Conservation (phyloP, 441 rosid genomes). For the Populus hybrid region DNA sequence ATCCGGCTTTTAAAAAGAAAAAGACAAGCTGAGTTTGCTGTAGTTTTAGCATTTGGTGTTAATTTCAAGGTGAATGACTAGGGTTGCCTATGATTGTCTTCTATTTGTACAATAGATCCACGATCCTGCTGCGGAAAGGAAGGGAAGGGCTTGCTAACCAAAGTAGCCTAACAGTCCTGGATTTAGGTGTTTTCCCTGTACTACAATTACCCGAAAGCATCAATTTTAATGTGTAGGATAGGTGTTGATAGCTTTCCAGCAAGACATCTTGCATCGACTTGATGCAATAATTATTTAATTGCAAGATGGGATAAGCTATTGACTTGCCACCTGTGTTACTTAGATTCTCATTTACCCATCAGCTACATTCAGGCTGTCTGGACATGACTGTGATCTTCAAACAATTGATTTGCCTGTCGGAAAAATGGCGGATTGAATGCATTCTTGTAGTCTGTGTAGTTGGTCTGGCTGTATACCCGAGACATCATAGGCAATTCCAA, state of each 20-base stretch:
- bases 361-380: background rate
- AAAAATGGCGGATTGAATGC: background rate
- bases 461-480: background rate
- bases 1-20: slow-evolving; percentile 46
- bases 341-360: background rate
- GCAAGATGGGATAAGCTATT: no score
- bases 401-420: no score
- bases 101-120: slow-evolving; percentile 15
- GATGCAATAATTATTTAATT: no score
- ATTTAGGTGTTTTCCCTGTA: slow-evolving; percentile 8
- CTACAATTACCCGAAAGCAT: slow-evolving; percentile 16
- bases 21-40: slow-evolving; percentile 27
- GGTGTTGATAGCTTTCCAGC: no score
- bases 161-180: background rate
- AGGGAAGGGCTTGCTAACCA: background rate
- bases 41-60: slow-evolving; percentile 2
- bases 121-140: background rate
- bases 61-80: slow-evolving; percentile 12
- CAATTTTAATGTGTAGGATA: background rate
- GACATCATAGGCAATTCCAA: background rate
- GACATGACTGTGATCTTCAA: no score
- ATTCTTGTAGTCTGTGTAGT: background rate
- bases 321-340: background rate
- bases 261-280: no score
- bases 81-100: slow-evolving; percentile 4